These are phyloP conservation scores for Mucor piriformis DNA, from an alignment of 371 early-diverging fungal species.

Conservation along the genomic window DNA sequence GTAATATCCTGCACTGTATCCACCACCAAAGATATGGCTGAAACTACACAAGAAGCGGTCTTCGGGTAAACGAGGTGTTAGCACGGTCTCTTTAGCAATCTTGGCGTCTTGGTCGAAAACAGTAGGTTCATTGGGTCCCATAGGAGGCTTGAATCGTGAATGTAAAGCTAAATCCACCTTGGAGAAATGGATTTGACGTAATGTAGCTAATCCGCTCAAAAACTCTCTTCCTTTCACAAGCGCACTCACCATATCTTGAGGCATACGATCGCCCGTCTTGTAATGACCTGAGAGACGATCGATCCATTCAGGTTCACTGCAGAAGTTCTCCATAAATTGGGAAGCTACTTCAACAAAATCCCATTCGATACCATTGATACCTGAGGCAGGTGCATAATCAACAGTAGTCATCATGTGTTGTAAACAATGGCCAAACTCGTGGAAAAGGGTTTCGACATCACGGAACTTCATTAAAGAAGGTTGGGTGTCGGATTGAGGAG, in stretches of 20 bases:
- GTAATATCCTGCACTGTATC: constrained; percentile 69
- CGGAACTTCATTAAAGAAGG: constrained; percentile 68
- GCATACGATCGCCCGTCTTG: constrained; percentile 63
- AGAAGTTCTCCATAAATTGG: constrained; percentile 77
- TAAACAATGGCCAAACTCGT: constrained; percentile 73
- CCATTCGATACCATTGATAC: constrained; percentile 74
- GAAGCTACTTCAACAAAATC: constrained; percentile 68
- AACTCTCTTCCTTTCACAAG: constrained; percentile 56
- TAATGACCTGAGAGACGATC: constrained; percentile 57
- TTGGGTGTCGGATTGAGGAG: constrained; percentile 51
- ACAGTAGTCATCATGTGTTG: constrained; percentile 73
- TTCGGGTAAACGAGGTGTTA: constrained; percentile 56
- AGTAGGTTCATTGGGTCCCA: constrained; percentile 30
- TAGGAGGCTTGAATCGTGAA: constrained; percentile 49
- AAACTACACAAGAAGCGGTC: constrained; percentile 68
- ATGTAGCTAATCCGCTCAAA: constrained; percentile 62
- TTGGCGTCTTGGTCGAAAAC: constrained; percentile 63
- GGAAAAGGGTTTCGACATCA: constrained; percentile 69
- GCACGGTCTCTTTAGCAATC: constrained; percentile 53
- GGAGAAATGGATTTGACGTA: constrained; percentile 67
- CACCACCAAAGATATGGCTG: constrained; percentile 69
- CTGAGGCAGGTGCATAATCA: constrained; percentile 68
- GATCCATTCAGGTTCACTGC: constrained; percentile 64
- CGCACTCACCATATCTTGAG: constrained; percentile 61
- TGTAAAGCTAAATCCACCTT: constrained; percentile 64